phyloP scores from a whole-genome alignment of 2,329 filamentous ascomycete genomes.

The Fusarium odoratissimum region DNA sequence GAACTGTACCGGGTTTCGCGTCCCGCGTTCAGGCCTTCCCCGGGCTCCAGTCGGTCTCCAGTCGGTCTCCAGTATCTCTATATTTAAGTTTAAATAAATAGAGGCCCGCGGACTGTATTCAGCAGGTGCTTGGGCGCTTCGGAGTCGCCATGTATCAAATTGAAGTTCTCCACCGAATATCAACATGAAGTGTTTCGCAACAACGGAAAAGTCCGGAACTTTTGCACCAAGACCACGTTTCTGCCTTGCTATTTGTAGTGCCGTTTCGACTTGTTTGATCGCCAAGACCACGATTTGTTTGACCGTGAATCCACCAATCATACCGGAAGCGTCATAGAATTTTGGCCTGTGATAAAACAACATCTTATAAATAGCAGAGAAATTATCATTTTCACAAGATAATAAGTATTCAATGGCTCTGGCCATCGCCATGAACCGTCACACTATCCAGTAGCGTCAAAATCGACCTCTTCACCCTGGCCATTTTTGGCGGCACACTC shows the following conservation, averaged over 20 bases:
- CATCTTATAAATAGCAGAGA: not conserved
- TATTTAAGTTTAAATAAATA: slow-evolving; percentile 1
- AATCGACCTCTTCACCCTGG: not conserved
- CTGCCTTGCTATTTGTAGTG: not conserved
- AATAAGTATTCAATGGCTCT: not conserved
- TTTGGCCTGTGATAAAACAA: not conserved
- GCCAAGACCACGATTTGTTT: not conserved
- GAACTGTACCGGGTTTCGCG: not conserved
- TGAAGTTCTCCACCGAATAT: not conserved
- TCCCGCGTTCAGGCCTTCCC: not conserved
- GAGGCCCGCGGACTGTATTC: not conserved
- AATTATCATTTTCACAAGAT: not conserved
- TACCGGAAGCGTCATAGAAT: not conserved
- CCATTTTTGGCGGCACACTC: not conserved
- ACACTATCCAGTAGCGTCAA: not conserved
- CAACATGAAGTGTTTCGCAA: not conserved
- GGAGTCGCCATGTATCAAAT: not conserved
- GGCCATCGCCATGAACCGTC: not conserved
- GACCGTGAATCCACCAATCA: not conserved
- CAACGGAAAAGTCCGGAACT: not conserved
- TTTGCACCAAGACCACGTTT: not conserved
- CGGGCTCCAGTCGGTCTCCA: not conserved
- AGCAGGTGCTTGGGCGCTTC: not conserved
- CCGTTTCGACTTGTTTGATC: slow-evolving; percentile 3
- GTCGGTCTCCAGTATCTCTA: not conserved